Base-by-base conservation (phyloP, 768 basidiomycete genomes). In the Dictyophora rubrovolvata region DNA sequence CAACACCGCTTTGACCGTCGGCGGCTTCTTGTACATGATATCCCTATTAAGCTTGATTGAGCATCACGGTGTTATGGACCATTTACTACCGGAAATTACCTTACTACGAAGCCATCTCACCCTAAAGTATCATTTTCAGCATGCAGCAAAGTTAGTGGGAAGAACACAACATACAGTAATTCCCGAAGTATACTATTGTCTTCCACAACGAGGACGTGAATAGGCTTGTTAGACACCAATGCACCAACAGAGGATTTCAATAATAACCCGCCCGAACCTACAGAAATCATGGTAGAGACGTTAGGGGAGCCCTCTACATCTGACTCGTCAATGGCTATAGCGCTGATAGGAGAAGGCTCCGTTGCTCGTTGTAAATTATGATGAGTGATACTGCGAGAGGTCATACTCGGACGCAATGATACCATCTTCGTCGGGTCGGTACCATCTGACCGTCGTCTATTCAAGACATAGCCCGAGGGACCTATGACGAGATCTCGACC, bases 181-280 rank as follows among this genome's bases (percentile, higher is more conserved):
- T 81, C 83, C 54, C 92, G 82, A 60, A 96, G 80, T 58, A 97
- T 87, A 59, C 70, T 79, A 68, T 96, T 96, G 66, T 97, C 94
- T 70, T 96, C 93, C 1, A 95, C 88, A 1, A 95, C 84, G 46
- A 96, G 74, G 5, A 94, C 84, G 55, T 84, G 79, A 62, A 83
- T 76, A 5, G 70, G 73, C 17, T 73, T 71, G 46, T 74, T 74
- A n/a, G 54, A 53, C 12, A 35, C 77, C 16, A 80, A 61, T 7
- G 82, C 72, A 28, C 81, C 78, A 17, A 86, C 69, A 0, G 89
- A 85, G 4, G 84, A 77, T 69, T 79, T 85, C 50, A 93, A 70
- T 60, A 93, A 71, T 3, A 82, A 85, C 0, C 89, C 90, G 1
- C 82, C 79, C 7, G 75, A 67, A 12, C 83, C 82, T 54, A 85